phyloP scores from a whole-genome alignment of 1,284 basidiomycete genomes.

The Austroboletus niveus region DNA sequence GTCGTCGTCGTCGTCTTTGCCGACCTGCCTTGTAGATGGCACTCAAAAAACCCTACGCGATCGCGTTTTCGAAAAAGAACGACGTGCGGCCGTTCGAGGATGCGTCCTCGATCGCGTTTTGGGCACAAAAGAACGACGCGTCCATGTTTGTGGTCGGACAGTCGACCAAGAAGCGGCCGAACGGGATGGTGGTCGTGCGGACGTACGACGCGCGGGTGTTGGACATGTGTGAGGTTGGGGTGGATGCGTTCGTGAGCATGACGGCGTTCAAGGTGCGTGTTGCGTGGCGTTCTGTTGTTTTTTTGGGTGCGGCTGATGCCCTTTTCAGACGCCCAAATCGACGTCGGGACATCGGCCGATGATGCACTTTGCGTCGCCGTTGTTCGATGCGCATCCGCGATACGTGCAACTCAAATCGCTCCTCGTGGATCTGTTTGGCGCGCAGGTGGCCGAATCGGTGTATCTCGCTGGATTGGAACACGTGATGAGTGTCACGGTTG shows the following conservation, averaged over 20 bases:
- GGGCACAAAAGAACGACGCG: conserved; percentile 93
- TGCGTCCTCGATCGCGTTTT: conserved; percentile 85
- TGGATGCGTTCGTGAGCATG: conserved; percentile 82
- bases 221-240: conserved; percentile 94
- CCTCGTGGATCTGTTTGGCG: conserved; percentile 89
- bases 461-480: conserved; percentile 87
- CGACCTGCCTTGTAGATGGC: conserved; percentile 63
- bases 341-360: conserved; percentile 90
- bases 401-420: conserved; percentile 92
- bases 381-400: conserved; percentile 90
- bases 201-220: conserved; percentile 88
- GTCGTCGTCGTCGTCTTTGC: not conserved
- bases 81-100: conserved; percentile 90
- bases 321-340: conserved; percentile 74
- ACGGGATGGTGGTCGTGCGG: conserved; percentile 84
- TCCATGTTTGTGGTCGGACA: conserved; percentile 89
- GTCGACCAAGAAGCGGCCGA: conserved; percentile 92
- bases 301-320: too few species aligned
- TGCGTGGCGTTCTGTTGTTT: not conserved
- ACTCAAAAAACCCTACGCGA: conserved; percentile 84
- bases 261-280: conserved; percentile 74
- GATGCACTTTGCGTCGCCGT: conserved; percentile 93
- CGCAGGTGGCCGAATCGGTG: conserved; percentile 81
- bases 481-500: conserved; percentile 85
- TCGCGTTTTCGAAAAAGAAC: conserved; percentile 97